Conservation (phyloP, 2,329 filamentous ascomycete genomes). For the Pseudogymnoascus sp. region DNA sequence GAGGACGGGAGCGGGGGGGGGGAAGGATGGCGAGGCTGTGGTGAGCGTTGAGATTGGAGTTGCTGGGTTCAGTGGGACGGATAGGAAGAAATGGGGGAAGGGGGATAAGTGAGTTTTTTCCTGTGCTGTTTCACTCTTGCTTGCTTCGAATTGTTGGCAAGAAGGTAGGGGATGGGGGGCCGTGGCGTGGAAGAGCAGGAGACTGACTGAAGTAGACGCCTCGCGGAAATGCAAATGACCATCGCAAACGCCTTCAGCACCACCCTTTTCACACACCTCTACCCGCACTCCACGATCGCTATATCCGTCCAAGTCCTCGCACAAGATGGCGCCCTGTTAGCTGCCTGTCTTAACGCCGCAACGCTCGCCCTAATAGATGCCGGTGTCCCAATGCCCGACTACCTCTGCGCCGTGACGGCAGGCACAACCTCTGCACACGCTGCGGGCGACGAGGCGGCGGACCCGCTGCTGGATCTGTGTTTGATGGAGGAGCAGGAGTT, state of each 20-base stretch:
- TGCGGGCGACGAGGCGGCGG: slow-evolving; percentile 57
- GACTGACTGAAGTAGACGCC: slow-evolving; percentile 47
- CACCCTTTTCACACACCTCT: slow-evolving; percentile 77
- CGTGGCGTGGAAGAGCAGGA: too few species aligned
- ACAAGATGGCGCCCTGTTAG: slow-evolving; percentile 82
- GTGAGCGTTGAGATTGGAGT: slow-evolving; percentile 76
- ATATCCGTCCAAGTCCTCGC: slow-evolving; percentile 81
- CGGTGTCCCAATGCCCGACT: slow-evolving; percentile 89
- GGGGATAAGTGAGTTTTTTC: slow-evolving; percentile 61
- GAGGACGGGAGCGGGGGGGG: slow-evolving; percentile 33
- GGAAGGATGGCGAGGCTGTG: slow-evolving; percentile 44
- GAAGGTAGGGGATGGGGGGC: neutral
- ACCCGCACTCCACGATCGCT: slow-evolving; percentile 76
- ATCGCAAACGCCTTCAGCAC: slow-evolving; percentile 68
- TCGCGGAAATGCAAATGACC: slow-evolving; percentile 70
- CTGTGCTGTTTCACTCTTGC: neutral
- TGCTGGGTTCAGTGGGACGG: slow-evolving; percentile 80
- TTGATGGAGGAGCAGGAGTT: slow-evolving; percentile 76
- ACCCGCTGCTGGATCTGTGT: slow-evolving; percentile 75
- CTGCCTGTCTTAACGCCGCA: slow-evolving; percentile 81
- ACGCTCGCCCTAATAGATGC: slow-evolving; percentile 91
- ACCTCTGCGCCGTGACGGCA: slow-evolving; percentile 79
- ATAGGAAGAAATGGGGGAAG: slow-evolving; percentile 66
- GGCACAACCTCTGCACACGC: slow-evolving; percentile 65
- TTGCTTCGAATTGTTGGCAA: neutral